phyloP scores from a whole-genome alignment of 1,139 yeast species.

The Insectozyma bohioensis region DNA sequence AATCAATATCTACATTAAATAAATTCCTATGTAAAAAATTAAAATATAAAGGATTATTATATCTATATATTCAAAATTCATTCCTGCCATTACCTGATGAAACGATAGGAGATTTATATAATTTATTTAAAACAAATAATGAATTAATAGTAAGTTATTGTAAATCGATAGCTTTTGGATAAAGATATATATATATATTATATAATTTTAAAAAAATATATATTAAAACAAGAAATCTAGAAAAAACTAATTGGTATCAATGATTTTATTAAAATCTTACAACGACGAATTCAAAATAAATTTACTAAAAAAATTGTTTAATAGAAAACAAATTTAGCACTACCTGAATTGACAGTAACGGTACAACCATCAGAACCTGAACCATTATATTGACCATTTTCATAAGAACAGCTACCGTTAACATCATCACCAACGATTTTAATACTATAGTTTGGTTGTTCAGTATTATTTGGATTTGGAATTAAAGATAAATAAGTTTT shows the following conservation, averaged over 20 bases:
- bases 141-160: slow-evolving; percentile 59
- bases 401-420: slow-evolving; percentile 63
- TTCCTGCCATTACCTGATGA: slow-evolving; percentile 65
- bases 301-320: slow-evolving; percentile 1
- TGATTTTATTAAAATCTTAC: neutral
- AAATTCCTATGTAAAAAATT: slow-evolving; percentile 46
- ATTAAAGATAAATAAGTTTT: slow-evolving; percentile 71
- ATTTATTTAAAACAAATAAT: slow-evolving; percentile 43
- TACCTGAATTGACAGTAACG: slow-evolving; percentile 65
- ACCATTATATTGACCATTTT: slow-evolving; percentile 62
- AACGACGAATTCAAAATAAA: neutral
- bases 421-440: slow-evolving; percentile 66
- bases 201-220: neutral
- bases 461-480: slow-evolving; percentile 76
- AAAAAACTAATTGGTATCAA: neutral
- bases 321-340: slow-evolving; percentile 65
- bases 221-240: slow-evolving; percentile 4
- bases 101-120: slow-evolving; percentile 46
- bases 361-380: slow-evolving; percentile 75
- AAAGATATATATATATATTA: slow-evolving; percentile 6
- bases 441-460: slow-evolving; percentile 63
- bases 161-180: slow-evolving; percentile 59
- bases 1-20: slow-evolving; percentile 45
- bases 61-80: slow-evolving; percentile 55
- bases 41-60: slow-evolving; percentile 23